Base-by-base conservation (phyloP, 441 rosid genomes). In the Populus tomentosa region DNA sequence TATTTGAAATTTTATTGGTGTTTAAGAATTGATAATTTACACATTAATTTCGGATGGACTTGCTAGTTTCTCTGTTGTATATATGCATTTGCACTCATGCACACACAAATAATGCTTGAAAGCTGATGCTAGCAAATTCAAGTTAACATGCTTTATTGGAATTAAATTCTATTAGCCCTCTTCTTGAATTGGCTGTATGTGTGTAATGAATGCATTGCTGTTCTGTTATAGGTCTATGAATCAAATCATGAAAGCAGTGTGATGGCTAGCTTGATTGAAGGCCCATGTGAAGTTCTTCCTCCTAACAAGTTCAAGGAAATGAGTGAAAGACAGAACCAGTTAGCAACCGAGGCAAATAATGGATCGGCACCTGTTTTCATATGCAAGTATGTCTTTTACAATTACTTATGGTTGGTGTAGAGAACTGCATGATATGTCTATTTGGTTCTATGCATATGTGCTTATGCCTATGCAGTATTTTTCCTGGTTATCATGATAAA, bases 261-360 rank as follows among this genome's bases (percentile, higher is more conserved):
- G 38, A 65, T 85, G 86, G 93, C 90, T 50, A 80, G 85, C 80
- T 79, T 80, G 77, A 89, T 92, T 78, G 86, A 82, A 82, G 90
- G 94, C 75, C 89, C 87, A 1, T 92, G 97, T 75, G 82, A 86
- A 72, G 92, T 92, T 74, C 90, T 90, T 13, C 88, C 89, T 67
- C 78, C 87, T 20, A 67, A 82, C 79, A 92, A 86, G 74, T 92
- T 83, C 72, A 88, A 81, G 80, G 90, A 85, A 82, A 85, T 85
- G 80, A 76, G 23, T 76, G 89, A 85, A 80, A 86, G 85, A 71
- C 81, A 50, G 38, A 84, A 75, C 73, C 90, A 59, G 71, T 74
- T 82, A 69, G 90, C 82, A 84, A 70, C 71, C 16, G 85, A 86
- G 80, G 81, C 70, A 70, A 82, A 75, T 67, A 81, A 69, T 74